phyloP scores from a whole-genome alignment of 1,139 yeast genomes.

The Hansenula anomala region DNA sequence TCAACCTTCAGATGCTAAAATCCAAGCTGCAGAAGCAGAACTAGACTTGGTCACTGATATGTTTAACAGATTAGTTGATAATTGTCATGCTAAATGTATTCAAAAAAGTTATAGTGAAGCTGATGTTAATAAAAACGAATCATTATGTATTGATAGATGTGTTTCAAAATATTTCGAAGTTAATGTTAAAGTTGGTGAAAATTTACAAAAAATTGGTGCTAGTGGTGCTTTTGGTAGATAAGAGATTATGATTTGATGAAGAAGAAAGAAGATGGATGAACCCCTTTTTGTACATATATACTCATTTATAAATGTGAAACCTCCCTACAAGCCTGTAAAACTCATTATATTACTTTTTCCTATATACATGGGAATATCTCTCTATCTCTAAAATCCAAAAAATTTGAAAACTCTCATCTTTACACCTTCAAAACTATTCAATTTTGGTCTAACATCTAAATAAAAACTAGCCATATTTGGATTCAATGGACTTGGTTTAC shows the following conservation, averaged over 20 bases:
- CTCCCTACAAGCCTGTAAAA: too few relatives aligned
- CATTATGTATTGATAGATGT: conserved; percentile 93
- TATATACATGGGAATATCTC: too few relatives aligned
- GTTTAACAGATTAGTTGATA: conserved; percentile 82
- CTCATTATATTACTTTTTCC: too few relatives aligned
- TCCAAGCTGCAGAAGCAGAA: conserved; percentile 84
- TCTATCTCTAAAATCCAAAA: conserved; percentile 35
- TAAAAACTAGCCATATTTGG: conserved; percentile 58
- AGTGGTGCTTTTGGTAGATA: conserved; percentile 33
- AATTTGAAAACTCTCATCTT: conserved; percentile 60
- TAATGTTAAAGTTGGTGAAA: conserved; percentile 92
- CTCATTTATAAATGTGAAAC: too few relatives aligned
- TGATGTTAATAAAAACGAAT: conserved; percentile 78
- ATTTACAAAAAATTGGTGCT: conserved; percentile 73
- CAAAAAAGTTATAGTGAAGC: conserved; percentile 60
- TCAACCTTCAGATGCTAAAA: conserved; percentile 68
- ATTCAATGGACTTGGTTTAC: conserved; percentile 43
- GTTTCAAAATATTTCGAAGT: conserved; percentile 96
- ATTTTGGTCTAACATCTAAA: conserved; percentile 88
- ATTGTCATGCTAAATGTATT: conserved; percentile 90
- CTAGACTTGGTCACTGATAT: conserved; percentile 95
- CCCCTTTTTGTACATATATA: neutral
- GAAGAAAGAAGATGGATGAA: too few relatives aligned
- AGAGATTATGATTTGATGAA: neutral
- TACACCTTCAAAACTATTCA: conserved; percentile 76